phyloP scores from a whole-genome alignment of 202 grass and related monocot genomes.

The Schoenoplectus tabernaemontani region DNA sequence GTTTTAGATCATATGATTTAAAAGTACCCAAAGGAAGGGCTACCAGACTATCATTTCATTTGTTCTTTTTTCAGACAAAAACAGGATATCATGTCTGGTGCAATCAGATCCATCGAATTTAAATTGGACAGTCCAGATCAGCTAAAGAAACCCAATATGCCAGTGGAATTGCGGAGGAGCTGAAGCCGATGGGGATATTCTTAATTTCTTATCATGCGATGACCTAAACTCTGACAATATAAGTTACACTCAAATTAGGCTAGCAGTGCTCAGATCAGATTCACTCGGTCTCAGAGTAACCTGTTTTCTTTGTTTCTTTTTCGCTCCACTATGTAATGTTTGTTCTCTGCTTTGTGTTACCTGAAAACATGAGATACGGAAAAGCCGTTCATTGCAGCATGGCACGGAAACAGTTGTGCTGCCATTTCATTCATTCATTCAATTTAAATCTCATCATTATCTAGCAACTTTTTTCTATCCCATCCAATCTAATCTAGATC shows the following conservation, averaged over 20 bases:
- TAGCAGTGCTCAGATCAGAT: not conserved
- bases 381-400: conserved; percentile 1
- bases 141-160: not conserved
- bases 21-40: not conserved
- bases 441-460: conserved; percentile 18
- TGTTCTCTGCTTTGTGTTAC: conserved; percentile 24
- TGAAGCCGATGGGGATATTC: not conserved
- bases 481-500: conserved; percentile 24
- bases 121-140: not conserved
- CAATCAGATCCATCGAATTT: not conserved
- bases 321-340: conserved; percentile 23
- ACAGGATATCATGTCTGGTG: not conserved
- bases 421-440: conserved; percentile 17
- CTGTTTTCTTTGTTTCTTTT: conserved; percentile 12
- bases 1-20: not conserved
- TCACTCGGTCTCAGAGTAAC: conserved; percentile 4
- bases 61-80: not conserved
- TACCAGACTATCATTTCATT: too few species aligned
- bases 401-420: conserved; percentile 24
- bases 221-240: conserved; percentile 4
- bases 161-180: not conserved
- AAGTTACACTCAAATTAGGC: not conserved
- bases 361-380: conserved; percentile 9
- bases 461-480: conserved; percentile 4
- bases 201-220: not conserved